phyloP scores from a whole-genome alignment of 495 filamentous ascomycete species.

The Xylaria flabelliformis region DNA sequence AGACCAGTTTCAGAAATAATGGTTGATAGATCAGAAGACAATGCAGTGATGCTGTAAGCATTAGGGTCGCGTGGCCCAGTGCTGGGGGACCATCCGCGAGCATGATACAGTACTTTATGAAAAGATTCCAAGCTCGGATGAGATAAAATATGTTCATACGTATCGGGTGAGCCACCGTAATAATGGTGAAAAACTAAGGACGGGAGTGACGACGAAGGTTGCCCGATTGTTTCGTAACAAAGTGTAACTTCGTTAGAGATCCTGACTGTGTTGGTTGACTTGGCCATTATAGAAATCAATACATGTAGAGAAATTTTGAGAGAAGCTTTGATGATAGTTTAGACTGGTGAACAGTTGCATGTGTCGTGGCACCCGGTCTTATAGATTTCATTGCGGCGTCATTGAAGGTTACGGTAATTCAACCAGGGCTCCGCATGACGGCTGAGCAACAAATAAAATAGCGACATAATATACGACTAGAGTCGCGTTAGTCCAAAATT shows the following conservation, averaged over 20 bases:
- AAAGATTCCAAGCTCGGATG: neutral
- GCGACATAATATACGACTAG: too few species aligned
- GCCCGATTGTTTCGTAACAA: slow-evolving; percentile 1
- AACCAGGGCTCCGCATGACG: neutral
- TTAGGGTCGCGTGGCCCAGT: slow-evolving; percentile 6
- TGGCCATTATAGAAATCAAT: neutral
- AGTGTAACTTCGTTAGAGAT: neutral
- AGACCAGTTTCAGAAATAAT: slow-evolving; percentile 7
- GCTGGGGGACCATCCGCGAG: slow-evolving; percentile 19
- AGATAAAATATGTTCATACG: neutral
- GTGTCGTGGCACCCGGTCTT: neutral
- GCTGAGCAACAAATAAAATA: too few species aligned
- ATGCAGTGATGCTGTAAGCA: slow-evolving; percentile 11
- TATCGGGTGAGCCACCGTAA: slow-evolving; percentile 12
- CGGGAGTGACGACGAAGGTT: slow-evolving; percentile 2
- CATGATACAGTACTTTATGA: slow-evolving; percentile 16
- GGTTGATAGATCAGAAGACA: slow-evolving; percentile 13
- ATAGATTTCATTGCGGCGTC: neutral
- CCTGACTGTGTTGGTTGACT: neutral
- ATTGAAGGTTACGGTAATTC: neutral
- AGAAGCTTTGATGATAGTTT: neutral
- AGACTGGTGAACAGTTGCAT: neutral
- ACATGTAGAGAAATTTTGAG: neutral
- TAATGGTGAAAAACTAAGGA: slow-evolving; percentile 14
- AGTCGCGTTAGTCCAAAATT: slow-evolving; percentile 1